Evolutionary conservation across 495 filamentous ascomycete species (phyloP), one percentile per base, ranked within the genome.

Genomic region (Neohortaea acidophila): DNA sequence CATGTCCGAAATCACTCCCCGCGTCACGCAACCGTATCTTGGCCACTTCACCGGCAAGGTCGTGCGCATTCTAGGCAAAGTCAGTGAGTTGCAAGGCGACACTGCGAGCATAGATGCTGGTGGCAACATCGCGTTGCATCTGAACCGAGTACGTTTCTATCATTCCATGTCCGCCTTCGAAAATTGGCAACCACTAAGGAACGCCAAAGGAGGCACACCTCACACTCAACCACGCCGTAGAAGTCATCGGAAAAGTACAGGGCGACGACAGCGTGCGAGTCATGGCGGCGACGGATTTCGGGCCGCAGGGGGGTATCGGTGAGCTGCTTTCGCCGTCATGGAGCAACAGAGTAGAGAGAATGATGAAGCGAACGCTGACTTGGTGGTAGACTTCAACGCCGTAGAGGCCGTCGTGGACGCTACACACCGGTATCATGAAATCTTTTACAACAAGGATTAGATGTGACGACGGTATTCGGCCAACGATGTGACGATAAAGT

Each of bases 241-340:
- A 97, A 61, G 61, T 97, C 43, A 77, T 96, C 28, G 91, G 85
- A 37, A 94, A 89, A 59, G 86, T 97, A 39, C 76, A 84, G 47
- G 64, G 65, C 47, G 84, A 91, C 51, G 60, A 89, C 27, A 73
- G 70, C 12, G 57, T 97, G 31, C 78, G 77, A 49, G 77, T 84
- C 26, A 61, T 91, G 31, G 78, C 65, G 30, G 73, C 76, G 10
- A 72, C 70, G 36, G 87, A 96, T 59, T 80, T 91, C 57, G 87
- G 87, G 19, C 70, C 49, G 10, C 63, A 68, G 46, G 68, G 83
- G 37, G 73, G 77, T 81, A 65, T 44, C 70, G 41, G 43, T 43
- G n/a, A 22, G 35, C 27, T 5, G 7, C 4, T 12, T 23, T 37
- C 9, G 20, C n/a, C n/a, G n/a, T n/a, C n/a, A n/a, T n/a, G n/a